Conservation (phyloP, 164 flowering plant species). For the Brasenia schreberi region DNA sequence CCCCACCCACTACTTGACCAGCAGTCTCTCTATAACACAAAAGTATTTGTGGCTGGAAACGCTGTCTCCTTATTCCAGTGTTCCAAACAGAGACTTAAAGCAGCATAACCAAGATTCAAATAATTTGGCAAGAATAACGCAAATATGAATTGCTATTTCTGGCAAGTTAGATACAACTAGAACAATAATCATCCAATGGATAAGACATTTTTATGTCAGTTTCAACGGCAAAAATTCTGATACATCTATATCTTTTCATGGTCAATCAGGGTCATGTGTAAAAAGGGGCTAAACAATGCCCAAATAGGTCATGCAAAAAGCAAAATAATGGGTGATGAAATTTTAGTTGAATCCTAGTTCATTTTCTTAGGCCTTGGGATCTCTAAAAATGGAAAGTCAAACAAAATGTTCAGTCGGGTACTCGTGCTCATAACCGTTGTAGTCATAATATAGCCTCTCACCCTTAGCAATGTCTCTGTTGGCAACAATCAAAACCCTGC, state of each 20-base stretch:
- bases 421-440: constrained; percentile 68
- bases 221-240: neutral
- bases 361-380: neutral
- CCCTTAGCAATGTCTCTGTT: constrained; percentile 61
- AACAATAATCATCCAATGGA: neutral
- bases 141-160: too few relatives aligned
- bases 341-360: too few relatives aligned
- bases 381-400: constrained; percentile 8
- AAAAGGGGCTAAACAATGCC: neutral
- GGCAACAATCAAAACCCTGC: constrained; percentile 56
- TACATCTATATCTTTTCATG: neutral
- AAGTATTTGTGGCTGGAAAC: too few relatives aligned
- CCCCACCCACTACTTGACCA: too few relatives aligned
- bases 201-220: neutral
- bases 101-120: too few relatives aligned
- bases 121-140: too few relatives aligned
- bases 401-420: constrained; percentile 67
- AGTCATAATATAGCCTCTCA: constrained; percentile 65
- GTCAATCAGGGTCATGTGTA: neutral
- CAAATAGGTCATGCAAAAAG: neutral
- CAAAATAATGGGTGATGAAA: neutral
- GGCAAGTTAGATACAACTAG: too few relatives aligned
- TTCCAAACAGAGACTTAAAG: too few relatives aligned
- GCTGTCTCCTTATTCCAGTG: too few relatives aligned
- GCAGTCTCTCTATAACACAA: too few relatives aligned